Conservation (phyloP, 495 filamentous ascomycete species). For the Hypomontagnella submonticulosa region DNA sequence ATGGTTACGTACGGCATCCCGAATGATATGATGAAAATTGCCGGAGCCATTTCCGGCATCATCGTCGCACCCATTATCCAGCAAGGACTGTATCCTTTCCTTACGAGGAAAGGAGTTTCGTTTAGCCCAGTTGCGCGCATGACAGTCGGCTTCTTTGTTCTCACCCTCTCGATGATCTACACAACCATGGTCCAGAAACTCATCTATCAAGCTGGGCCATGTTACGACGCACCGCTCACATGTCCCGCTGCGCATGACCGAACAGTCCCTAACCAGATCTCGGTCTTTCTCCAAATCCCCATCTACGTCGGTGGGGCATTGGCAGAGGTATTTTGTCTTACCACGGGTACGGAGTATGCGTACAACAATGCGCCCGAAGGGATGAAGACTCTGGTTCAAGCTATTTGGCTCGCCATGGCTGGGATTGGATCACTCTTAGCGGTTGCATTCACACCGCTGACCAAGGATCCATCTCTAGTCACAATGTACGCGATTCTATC, state of each 20-base stretch:
- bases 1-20: slow-evolving; percentile 62
- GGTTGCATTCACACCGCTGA: slow-evolving; percentile 55
- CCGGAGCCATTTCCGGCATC: slow-evolving; percentile 23
- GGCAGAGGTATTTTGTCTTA: slow-evolving; percentile 56
- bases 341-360: slow-evolving; percentile 64
- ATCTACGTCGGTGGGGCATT: slow-evolving; percentile 54
- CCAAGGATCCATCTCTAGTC: slow-evolving; percentile 58
- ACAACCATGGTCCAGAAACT: slow-evolving; percentile 59
- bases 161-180: slow-evolving; percentile 60
- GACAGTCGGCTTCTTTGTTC: slow-evolving; percentile 58
- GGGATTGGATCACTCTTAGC: slow-evolving; percentile 55
- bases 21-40: slow-evolving; percentile 58
- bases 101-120: slow-evolving; percentile 51
- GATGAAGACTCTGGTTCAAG: slow-evolving; percentile 54
- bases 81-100: slow-evolving; percentile 56
- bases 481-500: slow-evolving; percentile 58
- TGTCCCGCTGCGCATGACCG: slow-evolving; percentile 44
- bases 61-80: slow-evolving; percentile 54
- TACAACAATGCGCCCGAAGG: slow-evolving; percentile 56
- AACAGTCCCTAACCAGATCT: slow-evolving; percentile 50
- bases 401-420: slow-evolving; percentile 50
- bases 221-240: slow-evolving; percentile 59
- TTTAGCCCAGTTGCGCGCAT: slow-evolving; percentile 65
- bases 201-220: slow-evolving; percentile 60
- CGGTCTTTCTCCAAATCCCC: slow-evolving; percentile 54